Evolutionary conservation across 495 filamentous ascomycete species (phyloP).

Genomic region (Darksidea phi): DNA sequence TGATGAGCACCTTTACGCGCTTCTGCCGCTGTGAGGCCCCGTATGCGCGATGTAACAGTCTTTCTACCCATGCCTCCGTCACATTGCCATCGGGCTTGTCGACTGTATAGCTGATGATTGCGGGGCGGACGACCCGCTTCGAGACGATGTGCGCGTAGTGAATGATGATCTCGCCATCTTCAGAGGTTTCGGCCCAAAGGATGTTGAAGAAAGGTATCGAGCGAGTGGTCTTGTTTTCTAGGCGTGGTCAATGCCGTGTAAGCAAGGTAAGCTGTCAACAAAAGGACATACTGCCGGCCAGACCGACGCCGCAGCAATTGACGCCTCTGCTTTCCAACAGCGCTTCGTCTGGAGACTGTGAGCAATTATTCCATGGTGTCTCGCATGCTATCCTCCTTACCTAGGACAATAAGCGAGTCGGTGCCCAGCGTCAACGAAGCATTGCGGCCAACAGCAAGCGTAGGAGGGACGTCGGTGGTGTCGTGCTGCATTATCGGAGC

Average conservation of each 20-base stretch:
- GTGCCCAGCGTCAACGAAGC: conserved; percentile 63
- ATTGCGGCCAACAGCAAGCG: conserved; percentile 56
- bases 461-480: conserved; percentile 37
- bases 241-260: background rate
- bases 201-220: conserved; percentile 77
- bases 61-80: conserved; percentile 60
- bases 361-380: conserved; percentile 9
- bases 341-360: conserved; percentile 48
- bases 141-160: conserved; percentile 63
- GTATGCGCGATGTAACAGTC: conserved; percentile 69
- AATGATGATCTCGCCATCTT: conserved; percentile 63
- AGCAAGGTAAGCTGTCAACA: background rate
- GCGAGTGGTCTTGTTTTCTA: conserved; percentile 43
- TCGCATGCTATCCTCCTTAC: conserved; percentile 42
- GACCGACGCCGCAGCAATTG: conserved; percentile 52
- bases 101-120: conserved; percentile 61
- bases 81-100: conserved; percentile 51
- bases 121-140: conserved; percentile 57
- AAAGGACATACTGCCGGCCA: conserved; percentile 41
- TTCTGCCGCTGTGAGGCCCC: conserved; percentile 66
- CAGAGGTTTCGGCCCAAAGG: conserved; percentile 70
- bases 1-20: conserved; percentile 82
- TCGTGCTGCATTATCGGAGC: conserved; percentile 34
- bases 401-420: conserved; percentile 63
- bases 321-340: conserved; percentile 43